A percentile compares a stretch with the other conserved stretches of the same genome.
These are phyloP conservation scores for Eucalyptus brandiana DNA, from an alignment of 345 rosid genomes.

Conservation along the genomic window DNA sequence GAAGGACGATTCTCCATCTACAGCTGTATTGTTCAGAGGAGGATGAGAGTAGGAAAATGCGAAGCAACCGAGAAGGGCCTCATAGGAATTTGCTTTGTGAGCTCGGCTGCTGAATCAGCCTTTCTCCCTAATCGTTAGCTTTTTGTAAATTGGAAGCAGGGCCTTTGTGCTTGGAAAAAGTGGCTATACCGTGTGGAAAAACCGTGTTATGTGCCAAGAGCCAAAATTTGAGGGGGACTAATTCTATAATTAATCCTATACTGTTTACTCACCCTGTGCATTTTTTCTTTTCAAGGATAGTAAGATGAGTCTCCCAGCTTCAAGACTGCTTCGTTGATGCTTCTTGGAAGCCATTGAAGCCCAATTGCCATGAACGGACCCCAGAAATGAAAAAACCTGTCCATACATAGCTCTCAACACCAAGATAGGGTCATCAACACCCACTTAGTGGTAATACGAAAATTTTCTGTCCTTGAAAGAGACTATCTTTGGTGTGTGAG, in stretches of 20 bases:
- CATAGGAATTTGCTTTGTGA: background rate
- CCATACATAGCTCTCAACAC: background rate
- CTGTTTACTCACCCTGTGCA: background rate
- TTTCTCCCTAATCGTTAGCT: too few species aligned
- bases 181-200: background rate
- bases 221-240: background rate
- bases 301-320: background rate
- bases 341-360: background rate
- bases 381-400: background rate
- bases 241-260: fast-evolving
- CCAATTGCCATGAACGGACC: background rate
- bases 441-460: background rate
- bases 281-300: background rate
- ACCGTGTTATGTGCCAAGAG: background rate
- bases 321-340: background rate
- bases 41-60: background rate
- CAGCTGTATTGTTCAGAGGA: background rate
- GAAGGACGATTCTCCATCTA: background rate
- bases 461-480: background rate
- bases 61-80: background rate
- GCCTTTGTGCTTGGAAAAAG: background rate
- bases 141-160: too few species aligned
- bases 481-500: background rate
- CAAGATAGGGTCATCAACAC: background rate
- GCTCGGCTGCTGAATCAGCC: background rate